Percentiles rank a stretch among this genome's conserved stretches.
Conservation (phyloP, 2,329 filamentous ascomycete genomes). For the Neoarthrinium moseri region DNA sequence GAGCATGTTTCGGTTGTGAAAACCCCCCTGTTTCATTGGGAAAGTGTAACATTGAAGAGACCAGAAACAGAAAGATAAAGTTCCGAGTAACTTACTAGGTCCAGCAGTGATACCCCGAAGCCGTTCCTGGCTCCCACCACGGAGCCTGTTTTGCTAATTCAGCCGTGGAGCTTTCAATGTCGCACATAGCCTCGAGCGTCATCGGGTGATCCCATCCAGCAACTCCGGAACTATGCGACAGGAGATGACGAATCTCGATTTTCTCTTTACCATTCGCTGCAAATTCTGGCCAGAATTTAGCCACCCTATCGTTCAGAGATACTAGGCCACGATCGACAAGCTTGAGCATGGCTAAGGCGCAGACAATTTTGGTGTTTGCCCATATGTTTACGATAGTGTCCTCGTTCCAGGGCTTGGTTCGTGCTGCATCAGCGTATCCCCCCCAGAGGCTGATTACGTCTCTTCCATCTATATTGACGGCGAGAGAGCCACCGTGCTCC, state of each 20-base stretch:
- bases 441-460: constrained; percentile 41
- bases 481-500: constrained; percentile 41
- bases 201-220: constrained; percentile 31
- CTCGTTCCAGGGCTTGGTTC: constrained; percentile 30
- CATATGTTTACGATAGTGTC: constrained; percentile 36
- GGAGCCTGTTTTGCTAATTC: constrained; percentile 35
- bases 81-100: too few relatives aligned
- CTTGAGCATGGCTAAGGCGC: constrained; percentile 33
- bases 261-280: constrained; percentile 35
- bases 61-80: too few relatives aligned
- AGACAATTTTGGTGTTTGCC: constrained; percentile 37
- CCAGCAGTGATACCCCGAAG: constrained; percentile 37
- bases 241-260: constrained; percentile 36
- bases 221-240: constrained; percentile 36
- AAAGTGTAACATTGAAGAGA: too few relatives aligned
- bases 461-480: constrained; percentile 35
- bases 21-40: too few relatives aligned
- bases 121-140: constrained; percentile 41
- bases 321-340: constrained; percentile 36
- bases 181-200: constrained; percentile 29
- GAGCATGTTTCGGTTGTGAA: too few relatives aligned
- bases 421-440: constrained; percentile 29
- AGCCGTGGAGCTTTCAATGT: constrained; percentile 25
- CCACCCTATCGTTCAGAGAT: constrained; percentile 32
- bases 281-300: constrained; percentile 44